Evolutionary conservation across 805 yeast genomes (phyloP).

Genomic region (Metschnikowia drakensbergensis): DNA sequence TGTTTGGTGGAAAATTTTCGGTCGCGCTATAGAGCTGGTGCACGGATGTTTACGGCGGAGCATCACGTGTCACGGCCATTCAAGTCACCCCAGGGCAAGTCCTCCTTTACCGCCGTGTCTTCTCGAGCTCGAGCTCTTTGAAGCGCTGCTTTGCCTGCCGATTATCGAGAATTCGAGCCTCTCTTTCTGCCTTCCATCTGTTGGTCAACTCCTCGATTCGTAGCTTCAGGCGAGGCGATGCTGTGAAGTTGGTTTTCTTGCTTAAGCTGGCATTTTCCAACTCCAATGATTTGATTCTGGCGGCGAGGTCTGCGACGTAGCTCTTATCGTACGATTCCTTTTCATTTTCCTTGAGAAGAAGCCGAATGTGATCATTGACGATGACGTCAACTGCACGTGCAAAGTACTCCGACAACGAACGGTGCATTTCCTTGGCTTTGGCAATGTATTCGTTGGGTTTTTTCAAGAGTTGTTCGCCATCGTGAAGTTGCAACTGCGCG

Average conservation of each 20-base stretch:
- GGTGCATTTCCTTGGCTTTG: slow-evolving; percentile 30
- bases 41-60: slow-evolving; percentile 1
- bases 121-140: slow-evolving; percentile 32
- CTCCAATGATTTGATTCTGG: slow-evolving; percentile 17
- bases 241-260: slow-evolving; percentile 18
- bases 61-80: neutral
- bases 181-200: slow-evolving; percentile 69
- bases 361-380: slow-evolving; percentile 50
- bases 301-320: slow-evolving; percentile 22
- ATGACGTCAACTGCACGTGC: slow-evolving; percentile 59
- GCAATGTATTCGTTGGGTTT: slow-evolving; percentile 1
- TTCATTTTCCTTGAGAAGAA: slow-evolving; percentile 35
- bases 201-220: slow-evolving; percentile 60
- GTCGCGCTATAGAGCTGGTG: slow-evolving; percentile 9
- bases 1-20: slow-evolving; percentile 11
- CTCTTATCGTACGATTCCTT: slow-evolving; percentile 1
- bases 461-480: slow-evolving; percentile 8
- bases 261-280: slow-evolving; percentile 27
- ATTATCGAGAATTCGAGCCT: slow-evolving; percentile 59
- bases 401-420: slow-evolving; percentile 50
- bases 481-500: slow-evolving; percentile 32
- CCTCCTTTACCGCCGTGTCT: neutral
- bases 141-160: slow-evolving; percentile 52
- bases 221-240: slow-evolving; percentile 39
- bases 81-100: too few relatives aligned